Conservation (phyloP, 1,284 basidiomycete species). For the Pterulicium gracile region DNA sequence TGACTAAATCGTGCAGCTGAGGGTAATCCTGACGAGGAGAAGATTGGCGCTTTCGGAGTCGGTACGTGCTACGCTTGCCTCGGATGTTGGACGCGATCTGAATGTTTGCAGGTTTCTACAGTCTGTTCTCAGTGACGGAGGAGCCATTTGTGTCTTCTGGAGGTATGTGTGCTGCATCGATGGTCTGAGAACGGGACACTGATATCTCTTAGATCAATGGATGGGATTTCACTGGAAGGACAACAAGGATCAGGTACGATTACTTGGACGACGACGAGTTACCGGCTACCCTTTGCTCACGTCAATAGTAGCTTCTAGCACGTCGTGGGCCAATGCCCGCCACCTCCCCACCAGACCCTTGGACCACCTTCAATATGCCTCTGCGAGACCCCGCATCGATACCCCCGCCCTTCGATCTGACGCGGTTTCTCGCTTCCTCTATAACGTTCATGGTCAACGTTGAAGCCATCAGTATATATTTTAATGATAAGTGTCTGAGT, state of each 20-base stretch:
- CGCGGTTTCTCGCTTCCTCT: constrained; percentile 84
- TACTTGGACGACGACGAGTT: neutral
- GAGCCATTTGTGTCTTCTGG: constrained; percentile 90
- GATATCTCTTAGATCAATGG: constrained; percentile 49
- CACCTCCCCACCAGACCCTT: constrained; percentile 26
- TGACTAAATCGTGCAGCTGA: constrained; percentile 60
- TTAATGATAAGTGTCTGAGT: constrained; percentile 73
- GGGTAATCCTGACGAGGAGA: constrained; percentile 77
- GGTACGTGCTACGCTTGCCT: constrained; percentile 29
- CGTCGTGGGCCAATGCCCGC: constrained; percentile 60
- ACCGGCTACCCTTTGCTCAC: constrained; percentile 3
- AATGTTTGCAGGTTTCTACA: constrained; percentile 56
- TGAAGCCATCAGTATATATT: constrained; percentile 64
- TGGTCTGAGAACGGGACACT: neutral
- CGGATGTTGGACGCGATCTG: neutral
- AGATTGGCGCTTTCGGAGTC: constrained; percentile 82
- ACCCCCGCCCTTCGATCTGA: constrained; percentile 78
- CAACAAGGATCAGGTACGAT: constrained; percentile 65
- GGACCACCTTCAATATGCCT: constrained; percentile 90
- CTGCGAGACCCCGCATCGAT: constrained; percentile 79
- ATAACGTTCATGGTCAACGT: constrained; percentile 92
- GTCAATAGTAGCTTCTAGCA: constrained; percentile 51
- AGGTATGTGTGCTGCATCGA: constrained; percentile 26
- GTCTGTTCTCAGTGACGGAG: constrained; percentile 79
- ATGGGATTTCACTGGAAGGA: constrained; percentile 99